phyloP scores from a whole-genome alignment of 225 moss, liverwort and hornwort species.

The Ulota crispa region DNA sequence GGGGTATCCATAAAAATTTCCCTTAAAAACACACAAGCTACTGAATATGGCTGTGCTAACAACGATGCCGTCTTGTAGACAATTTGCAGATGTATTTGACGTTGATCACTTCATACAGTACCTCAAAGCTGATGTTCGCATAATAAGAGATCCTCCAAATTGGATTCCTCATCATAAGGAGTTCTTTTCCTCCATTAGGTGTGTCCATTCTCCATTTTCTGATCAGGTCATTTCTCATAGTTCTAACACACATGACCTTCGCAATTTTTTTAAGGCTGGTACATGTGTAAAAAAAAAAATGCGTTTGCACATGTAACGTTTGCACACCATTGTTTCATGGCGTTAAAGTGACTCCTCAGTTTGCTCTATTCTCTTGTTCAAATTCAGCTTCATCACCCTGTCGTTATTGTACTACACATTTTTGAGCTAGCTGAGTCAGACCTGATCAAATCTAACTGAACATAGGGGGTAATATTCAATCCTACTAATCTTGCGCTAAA shows the following conservation, averaged over 20 bases:
- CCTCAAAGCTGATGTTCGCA: constrained; percentile 54
- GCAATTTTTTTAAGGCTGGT: neutral
- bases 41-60: neutral
- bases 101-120: constrained; percentile 61
- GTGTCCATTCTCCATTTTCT: neutral
- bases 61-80: constrained; percentile 32
- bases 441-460: neutral
- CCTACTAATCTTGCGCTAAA: neutral
- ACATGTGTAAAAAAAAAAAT: neutral
- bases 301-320: neutral
- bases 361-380: neutral
- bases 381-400: neutral
- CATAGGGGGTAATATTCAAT: neutral
- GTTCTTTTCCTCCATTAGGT: constrained; percentile 52
- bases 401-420: neutral
- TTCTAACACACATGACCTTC: neutral
- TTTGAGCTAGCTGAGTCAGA: neutral
- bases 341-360: neutral
- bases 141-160: constrained; percentile 42
- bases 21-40: neutral
- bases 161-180: constrained; percentile 42
- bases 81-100: constrained; percentile 64
- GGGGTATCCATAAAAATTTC: no score
- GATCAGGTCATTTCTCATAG: neutral
- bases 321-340: neutral